Base-by-base conservation (phyloP, 345 rosid genomes). In the Kernera saxatilis region DNA sequence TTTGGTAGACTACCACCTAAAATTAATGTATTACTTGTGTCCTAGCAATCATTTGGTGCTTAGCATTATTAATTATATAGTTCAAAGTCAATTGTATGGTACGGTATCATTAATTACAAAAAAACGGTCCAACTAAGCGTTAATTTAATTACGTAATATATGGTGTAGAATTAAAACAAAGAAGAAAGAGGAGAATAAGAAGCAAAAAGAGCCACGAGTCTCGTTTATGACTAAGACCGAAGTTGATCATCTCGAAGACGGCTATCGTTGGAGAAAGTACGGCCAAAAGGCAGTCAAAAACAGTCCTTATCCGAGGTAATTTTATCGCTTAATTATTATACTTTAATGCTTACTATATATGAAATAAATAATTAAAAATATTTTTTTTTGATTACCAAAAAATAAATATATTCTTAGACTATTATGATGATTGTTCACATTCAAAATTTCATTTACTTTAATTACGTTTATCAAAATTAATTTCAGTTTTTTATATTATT, bases 211-310 rank as follows among this genome's bases (percentile, higher is more conserved):
- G 40, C 88, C 93, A 18, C 82, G 77, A 69, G 89, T 84, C 78
- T 89, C 96, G 22, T 89, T 89, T 70, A 79, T 89, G 96, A 89
- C 96, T 17, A 89, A 83, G 79, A 86, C 88, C 41, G 96, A 89
- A 48, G 78, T 87, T 32, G 96, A 89, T 79, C 83, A 87, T 78
- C 91, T 89, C 45, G 93, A 89, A 83, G 96, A 89, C 45, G 96
- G 96, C 41, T 89, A 87, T 48, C 81, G 96, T 60, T 89, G 96
- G 96, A 84, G 96, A 78, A 89, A 89, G 71, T 89, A 89, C 62
- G 96, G 96, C 69, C 96, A 89, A 63, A 89, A 89, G 26, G 96
- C 96, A 22, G 96, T 89, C 19, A 87, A 89, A 75, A 84, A 89
- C 49, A 89, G 92, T 75, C 91, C 89, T 64, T 85, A 80, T 75